These are phyloP conservation scores for Phanerochaete carnosa DNA, from an alignment of 768 basidiomycete species.

Conservation along the genomic window DNA sequence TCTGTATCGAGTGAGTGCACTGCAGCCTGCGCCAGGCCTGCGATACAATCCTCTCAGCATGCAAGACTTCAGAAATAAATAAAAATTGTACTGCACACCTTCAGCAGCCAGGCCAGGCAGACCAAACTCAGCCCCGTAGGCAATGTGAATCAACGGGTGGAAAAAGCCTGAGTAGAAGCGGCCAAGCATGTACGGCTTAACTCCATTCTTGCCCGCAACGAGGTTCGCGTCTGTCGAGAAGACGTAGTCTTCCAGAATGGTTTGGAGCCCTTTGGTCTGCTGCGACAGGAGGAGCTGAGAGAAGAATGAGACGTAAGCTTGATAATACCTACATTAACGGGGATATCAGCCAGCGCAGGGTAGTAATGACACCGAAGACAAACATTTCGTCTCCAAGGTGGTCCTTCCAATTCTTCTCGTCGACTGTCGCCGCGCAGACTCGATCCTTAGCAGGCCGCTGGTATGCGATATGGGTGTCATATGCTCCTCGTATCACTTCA, in stretches of 20 bases:
- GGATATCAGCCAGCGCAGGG: background rate
- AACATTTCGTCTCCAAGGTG: constrained; percentile 59
- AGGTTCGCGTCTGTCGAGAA: constrained; percentile 40
- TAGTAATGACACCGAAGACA: constrained; percentile 12
- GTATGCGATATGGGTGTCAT: constrained; percentile 36
- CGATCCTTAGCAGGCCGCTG: constrained; percentile 42
- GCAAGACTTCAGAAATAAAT: background rate
- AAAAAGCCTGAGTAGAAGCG: constrained; percentile 54
- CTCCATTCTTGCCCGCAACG: constrained; percentile 11
- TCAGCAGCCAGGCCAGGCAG: constrained; percentile 58
- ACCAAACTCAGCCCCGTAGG: constrained; percentile 61
- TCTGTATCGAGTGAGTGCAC: constrained; percentile 39
- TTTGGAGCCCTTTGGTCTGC: constrained; percentile 35
- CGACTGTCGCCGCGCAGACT: constrained; percentile 29
- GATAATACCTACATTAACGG: constrained; percentile 45
- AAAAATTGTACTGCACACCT: constrained; percentile 38
- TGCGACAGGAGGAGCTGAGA: constrained; percentile 30
- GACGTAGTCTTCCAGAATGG: constrained; percentile 55
- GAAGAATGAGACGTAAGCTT: constrained; percentile 62
- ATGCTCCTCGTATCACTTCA: constrained; percentile 39
- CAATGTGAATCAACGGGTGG: constrained; percentile 64
- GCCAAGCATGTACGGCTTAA: constrained; percentile 51
- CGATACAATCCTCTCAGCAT: background rate
- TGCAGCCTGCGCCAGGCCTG: constrained; percentile 37
- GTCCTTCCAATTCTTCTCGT: constrained; percentile 43